Percentiles rank a stretch among this genome's conserved stretches.
Conservation (phyloP, 2,329 filamentous ascomycete species). For the Penicillium concentricum region DNA sequence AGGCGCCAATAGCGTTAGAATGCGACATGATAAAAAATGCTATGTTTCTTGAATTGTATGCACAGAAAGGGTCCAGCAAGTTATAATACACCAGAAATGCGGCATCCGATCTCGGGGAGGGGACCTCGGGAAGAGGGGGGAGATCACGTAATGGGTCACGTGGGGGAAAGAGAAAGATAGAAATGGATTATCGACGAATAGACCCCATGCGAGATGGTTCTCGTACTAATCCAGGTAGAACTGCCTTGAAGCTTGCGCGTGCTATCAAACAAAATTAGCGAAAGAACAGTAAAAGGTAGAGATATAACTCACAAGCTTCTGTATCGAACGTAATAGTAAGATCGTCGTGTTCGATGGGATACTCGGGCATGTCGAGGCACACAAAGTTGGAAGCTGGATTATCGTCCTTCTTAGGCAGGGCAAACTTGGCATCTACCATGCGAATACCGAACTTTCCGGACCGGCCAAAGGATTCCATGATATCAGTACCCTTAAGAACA, state of each 20-base stretch:
- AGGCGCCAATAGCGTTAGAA: constrained; percentile 41
- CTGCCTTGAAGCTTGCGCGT: constrained; percentile 38
- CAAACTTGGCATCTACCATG: constrained; percentile 88
- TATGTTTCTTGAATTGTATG: constrained; percentile 23
- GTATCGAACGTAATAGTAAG: constrained; percentile 81
- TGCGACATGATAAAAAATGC: constrained; percentile 28
- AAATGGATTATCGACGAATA: constrained; percentile 35
- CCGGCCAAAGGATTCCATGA: constrained; percentile 68
- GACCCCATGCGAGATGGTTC: constrained; percentile 43
- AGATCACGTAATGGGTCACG: constrained; percentile 19
- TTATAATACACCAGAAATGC: constrained; percentile 15
- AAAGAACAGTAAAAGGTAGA: not conserved
- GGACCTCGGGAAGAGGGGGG: constrained; percentile 7
- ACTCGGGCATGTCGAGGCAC: constrained; percentile 81
- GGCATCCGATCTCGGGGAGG: not conserved
- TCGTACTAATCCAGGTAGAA: constrained; percentile 39
- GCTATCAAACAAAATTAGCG: constrained; percentile 27
- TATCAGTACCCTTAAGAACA: constrained; percentile 77
- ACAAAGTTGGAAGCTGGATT: constrained; percentile 67
- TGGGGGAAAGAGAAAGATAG: not conserved
- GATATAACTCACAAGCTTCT: constrained; percentile 63
- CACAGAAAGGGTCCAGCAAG: constrained; percentile 10
- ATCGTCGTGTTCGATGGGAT: constrained; percentile 90
- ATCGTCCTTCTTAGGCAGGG: constrained; percentile 62
- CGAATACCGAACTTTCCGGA: constrained; percentile 70